Percentiles rank a stretch among this genome's conserved stretches.
phyloP scores from a whole-genome alignment of 2,329 filamentous ascomycete genomes.

The Botryotinia narcissicola region DNA sequence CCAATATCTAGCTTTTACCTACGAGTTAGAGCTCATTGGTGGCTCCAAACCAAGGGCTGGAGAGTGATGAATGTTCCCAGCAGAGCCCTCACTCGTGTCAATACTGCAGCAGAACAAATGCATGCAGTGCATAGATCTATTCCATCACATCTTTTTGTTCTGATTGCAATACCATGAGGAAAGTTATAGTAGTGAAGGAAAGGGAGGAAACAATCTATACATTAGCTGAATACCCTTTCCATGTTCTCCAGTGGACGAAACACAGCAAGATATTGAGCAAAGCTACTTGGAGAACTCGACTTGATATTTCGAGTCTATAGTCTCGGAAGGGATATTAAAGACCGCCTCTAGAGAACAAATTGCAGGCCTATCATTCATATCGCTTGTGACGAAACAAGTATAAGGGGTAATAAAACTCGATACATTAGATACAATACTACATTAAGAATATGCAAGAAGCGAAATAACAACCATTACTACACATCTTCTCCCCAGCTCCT shows the following conservation, averaged over 20 bases:
- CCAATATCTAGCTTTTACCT: background rate
- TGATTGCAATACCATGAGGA: too few species aligned
- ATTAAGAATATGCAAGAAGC: background rate
- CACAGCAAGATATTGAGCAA: background rate
- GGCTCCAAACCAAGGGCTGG: fast-evolving
- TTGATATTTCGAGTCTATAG: background rate
- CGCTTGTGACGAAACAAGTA: background rate
- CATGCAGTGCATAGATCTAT: too few species aligned
- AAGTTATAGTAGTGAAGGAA: fast-evolving
- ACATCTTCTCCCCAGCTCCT: background rate
- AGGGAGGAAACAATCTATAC: background rate
- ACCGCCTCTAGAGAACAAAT: background rate
- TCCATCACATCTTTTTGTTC: background rate
- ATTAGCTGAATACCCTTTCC: background rate
- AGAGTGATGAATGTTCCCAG: too few species aligned
- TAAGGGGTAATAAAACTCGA: background rate
- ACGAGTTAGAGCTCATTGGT: background rate
- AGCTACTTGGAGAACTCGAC: background rate
- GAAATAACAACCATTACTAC: background rate
- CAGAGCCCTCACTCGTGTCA: too few species aligned
- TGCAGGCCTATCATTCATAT: background rate
- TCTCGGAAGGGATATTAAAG: background rate
- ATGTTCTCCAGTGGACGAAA: fast-evolving
- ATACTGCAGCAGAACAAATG: too few species aligned
- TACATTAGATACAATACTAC: background rate